Evolutionary conservation across 352 stramenopile genomes (phyloP).

Genomic region (Phytophthora podocarpi): DNA sequence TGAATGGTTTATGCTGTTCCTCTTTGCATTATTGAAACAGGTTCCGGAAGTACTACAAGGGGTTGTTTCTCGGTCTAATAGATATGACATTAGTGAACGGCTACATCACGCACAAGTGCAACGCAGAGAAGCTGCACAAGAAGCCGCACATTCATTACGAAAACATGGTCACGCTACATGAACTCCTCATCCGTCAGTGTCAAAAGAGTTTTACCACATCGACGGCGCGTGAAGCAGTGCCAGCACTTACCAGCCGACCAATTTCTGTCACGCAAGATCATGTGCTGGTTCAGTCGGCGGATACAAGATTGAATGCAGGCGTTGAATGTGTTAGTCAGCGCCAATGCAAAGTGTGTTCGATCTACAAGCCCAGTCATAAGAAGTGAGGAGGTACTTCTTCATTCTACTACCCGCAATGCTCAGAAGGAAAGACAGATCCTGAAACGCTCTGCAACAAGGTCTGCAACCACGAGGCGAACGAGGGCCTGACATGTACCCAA

Average conservation of each 20-base stretch:
- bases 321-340: not conserved
- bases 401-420: not conserved
- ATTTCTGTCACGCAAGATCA: not conserved
- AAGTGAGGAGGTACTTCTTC: conserved; percentile 8
- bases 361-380: conserved; percentile 14
- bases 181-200: not conserved
- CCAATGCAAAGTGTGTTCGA: too few relatives aligned
- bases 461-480: not conserved
- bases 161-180: not conserved
- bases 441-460: conserved; percentile 12
- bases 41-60: conserved; percentile 28
- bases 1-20: not conserved
- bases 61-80: conserved; percentile 11
- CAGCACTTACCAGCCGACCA: not conserved
- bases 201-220: not conserved
- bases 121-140: not conserved
- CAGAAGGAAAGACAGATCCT: not conserved
- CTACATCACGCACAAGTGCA: conserved; percentile 14
- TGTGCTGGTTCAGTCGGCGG: not conserved
- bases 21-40: not conserved
- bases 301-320: not conserved
- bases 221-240: not conserved
- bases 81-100: conserved; percentile 31
- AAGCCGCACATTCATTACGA: not conserved
- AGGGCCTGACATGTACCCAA: conserved; percentile 5